Evolutionary conservation across 1,284 basidiomycete species (phyloP).

Genomic region (Microstroma glucosiphilum): DNA sequence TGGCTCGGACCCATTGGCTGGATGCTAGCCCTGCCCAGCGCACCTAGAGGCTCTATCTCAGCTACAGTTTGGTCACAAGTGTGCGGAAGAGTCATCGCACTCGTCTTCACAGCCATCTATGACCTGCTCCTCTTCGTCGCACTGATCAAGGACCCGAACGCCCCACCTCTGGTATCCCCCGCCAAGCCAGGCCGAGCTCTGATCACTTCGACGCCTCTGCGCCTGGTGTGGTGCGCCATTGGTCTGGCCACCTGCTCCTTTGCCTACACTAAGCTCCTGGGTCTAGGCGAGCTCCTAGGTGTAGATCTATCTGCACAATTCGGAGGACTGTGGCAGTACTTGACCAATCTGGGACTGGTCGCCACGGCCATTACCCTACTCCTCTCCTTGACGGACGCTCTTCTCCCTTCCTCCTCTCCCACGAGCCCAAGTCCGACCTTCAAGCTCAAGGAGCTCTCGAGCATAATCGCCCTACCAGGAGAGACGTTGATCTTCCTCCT

Average conservation of each 20-base stretch:
- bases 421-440: background rate
- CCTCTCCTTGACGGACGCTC: background rate
- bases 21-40: conserved; percentile 21
- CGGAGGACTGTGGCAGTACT: conserved; percentile 14
- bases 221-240: background rate
- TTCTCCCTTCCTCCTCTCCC: background rate
- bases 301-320: conserved; percentile 6
- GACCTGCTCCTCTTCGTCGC: background rate
- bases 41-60: conserved; percentile 16
- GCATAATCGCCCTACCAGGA: conserved; percentile 21
- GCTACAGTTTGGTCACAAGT: conserved; percentile 14
- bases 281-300: conserved; percentile 1
- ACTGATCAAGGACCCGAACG: background rate
- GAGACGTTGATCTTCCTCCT: conserved; percentile 31
- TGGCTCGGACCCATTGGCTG: conserved; percentile 22
- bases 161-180: background rate
- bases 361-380: background rate
- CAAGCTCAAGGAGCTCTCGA: conserved; percentile 16
- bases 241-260: conserved; percentile 3
- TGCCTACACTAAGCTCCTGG: background rate
- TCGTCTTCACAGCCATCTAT: conserved; percentile 1
- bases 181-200: background rate
- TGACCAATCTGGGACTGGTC: conserved; percentile 11
- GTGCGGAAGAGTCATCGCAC: conserved; percentile 8
- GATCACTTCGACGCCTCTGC: background rate